phyloP scores from a whole-genome alignment of 345 rosid species.

The Stellera chamaejasme region DNA sequence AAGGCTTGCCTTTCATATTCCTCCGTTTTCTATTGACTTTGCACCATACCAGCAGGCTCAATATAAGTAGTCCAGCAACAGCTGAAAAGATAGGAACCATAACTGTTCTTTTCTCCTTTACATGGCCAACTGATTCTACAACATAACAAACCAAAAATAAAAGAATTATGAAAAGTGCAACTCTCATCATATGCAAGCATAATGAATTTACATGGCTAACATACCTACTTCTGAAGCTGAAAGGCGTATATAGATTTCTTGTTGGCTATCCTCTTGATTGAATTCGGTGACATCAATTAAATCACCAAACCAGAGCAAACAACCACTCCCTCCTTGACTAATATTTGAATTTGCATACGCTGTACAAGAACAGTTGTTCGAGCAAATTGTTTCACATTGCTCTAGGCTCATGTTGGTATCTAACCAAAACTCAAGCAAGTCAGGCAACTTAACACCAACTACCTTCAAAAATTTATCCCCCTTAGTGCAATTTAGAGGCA shows the following conservation, averaged over 20 bases:
- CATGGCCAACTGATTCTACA: too few species aligned
- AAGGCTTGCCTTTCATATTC: too few species aligned
- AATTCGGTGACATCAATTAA: slow-evolving; percentile 23
- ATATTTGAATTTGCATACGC: slow-evolving; percentile 20
- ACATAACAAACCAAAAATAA: too few species aligned
- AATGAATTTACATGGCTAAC: neutral
- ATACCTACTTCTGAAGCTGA: slow-evolving; percentile 26
- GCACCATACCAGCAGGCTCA: too few species aligned
- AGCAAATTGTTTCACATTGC: slow-evolving; percentile 20
- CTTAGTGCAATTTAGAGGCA: neutral
- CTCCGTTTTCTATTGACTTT: too few species aligned
- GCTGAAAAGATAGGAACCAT: too few species aligned
- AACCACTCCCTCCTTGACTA: slow-evolving; percentile 22
- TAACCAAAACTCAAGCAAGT: slow-evolving; percentile 11
- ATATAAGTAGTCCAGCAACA: too few species aligned
- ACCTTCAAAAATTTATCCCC: neutral
- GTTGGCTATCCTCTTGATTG: slow-evolving; percentile 7
- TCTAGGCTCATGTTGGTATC: slow-evolving; percentile 17
- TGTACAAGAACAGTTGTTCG: slow-evolving; percentile 26
- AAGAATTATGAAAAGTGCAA: too few species aligned
- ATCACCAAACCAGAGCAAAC: slow-evolving; percentile 29
- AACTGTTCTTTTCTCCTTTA: too few species aligned
- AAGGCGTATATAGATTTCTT: slow-evolving; percentile 21
- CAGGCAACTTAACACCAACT: slow-evolving; percentile 1
- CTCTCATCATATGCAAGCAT: too few species aligned